Evolutionary conservation across 805 yeast genomes (phyloP).

Genomic region (Candida patagonica): DNA sequence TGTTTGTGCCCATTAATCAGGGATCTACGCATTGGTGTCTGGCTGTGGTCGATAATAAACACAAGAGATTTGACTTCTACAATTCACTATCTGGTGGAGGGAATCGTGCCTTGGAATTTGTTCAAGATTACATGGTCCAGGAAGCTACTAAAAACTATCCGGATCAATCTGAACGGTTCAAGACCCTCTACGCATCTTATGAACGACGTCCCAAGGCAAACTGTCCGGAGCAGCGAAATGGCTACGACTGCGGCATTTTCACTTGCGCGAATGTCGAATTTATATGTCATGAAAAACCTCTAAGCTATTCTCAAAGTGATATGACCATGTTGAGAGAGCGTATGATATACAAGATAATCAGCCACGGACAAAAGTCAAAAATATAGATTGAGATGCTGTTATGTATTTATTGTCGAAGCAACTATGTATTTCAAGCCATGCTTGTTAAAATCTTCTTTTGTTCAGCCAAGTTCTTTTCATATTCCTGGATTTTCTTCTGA

Average conservation of each 20-base stretch:
- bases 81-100: slow-evolving; percentile 60
- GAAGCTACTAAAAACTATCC: slow-evolving; percentile 52
- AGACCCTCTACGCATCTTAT: slow-evolving; percentile 26
- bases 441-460: slow-evolving; percentile 16
- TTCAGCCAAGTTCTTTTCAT: slow-evolving; percentile 32
- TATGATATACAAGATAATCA: slow-evolving; percentile 53
- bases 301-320: slow-evolving; percentile 51
- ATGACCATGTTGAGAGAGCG: slow-evolving; percentile 57
- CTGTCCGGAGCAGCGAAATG: slow-evolving; percentile 85
- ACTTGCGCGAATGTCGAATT: slow-evolving; percentile 69
- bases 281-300: slow-evolving; percentile 40
- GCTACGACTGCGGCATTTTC: slow-evolving; percentile 93
- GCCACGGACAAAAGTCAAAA: slow-evolving; percentile 1
- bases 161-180: slow-evolving; percentile 26
- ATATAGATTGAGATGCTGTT: not conserved
- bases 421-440: not conserved
- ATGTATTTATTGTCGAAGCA: not conserved
- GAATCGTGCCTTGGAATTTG: slow-evolving; percentile 33
- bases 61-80: slow-evolving; percentile 52
- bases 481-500: slow-evolving; percentile 40
- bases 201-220: slow-evolving; percentile 18
- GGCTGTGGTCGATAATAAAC: slow-evolving; percentile 60
- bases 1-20: slow-evolving; percentile 81
- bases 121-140: slow-evolving; percentile 53
- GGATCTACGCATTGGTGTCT: slow-evolving; percentile 87